Percentiles rank a stretch among this genome's conserved stretches.
phyloP scores from a whole-genome alignment of 495 filamentous ascomycete species.

The Letharia lupina region DNA sequence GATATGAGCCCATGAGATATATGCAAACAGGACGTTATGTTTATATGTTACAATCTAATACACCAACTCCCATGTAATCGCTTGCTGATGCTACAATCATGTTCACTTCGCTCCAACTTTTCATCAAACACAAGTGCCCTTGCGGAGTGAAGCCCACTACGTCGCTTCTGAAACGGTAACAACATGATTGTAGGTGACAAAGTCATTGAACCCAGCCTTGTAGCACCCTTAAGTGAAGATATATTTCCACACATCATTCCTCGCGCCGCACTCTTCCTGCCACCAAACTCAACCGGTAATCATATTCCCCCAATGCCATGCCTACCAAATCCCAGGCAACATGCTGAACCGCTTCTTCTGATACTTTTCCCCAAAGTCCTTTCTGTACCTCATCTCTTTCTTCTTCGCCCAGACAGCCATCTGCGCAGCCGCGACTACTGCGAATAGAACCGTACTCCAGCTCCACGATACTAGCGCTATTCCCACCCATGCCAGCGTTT shows the following conservation, averaged over 20 bases:
- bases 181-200: not conserved
- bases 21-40: not conserved
- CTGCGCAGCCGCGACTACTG: constrained; percentile 53
- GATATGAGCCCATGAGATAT: not conserved
- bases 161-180: not conserved
- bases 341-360: constrained; percentile 78
- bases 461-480: constrained; percentile 67
- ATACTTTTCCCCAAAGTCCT: constrained; percentile 84
- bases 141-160: not conserved
- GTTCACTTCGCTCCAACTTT: not conserved
- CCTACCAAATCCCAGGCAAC: constrained; percentile 57
- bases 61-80: not conserved
- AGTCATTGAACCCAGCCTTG: not conserved
- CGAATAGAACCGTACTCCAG: constrained; percentile 65
- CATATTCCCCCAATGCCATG: constrained; percentile 45
- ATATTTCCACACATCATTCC: not conserved
- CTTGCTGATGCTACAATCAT: not conserved
- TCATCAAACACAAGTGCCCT: not conserved
- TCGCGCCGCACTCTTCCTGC: constrained; percentile 48
- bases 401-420: constrained; percentile 85
- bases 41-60: not conserved
- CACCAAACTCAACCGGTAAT: constrained; percentile 72
- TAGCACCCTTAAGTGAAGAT: not conserved
- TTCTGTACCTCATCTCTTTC: constrained; percentile 84
- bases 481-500: constrained; percentile 76